These are phyloP conservation scores for Excoecaria cochinchinensis DNA, from an alignment of 345 rosid species.

Conservation along the genomic window DNA sequence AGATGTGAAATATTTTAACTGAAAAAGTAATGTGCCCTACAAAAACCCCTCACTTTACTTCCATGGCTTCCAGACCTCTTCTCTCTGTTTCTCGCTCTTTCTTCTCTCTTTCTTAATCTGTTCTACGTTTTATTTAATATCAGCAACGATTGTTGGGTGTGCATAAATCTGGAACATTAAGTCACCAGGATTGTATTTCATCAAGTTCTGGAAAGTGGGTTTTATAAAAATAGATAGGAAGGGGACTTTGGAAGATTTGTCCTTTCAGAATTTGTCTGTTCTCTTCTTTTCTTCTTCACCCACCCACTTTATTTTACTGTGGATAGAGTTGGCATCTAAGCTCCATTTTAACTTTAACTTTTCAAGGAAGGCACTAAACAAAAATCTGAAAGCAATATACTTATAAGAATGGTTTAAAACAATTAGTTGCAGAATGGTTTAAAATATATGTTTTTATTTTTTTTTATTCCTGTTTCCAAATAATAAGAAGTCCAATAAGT, in stretches of 20 bases:
- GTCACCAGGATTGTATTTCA: background rate
- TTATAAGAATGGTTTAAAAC: background rate
- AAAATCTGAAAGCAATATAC: background rate
- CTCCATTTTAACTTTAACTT: background rate
- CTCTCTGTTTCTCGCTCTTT: background rate
- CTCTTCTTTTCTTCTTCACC: background rate
- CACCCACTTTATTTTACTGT: background rate
- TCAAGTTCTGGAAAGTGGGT: background rate
- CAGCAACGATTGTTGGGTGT: background rate
- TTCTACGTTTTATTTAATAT: background rate
- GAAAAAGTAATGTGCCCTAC: no score
- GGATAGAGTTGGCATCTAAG: background rate
- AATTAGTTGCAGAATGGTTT: background rate
- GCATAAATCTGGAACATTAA: background rate
- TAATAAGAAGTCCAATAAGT: background rate
- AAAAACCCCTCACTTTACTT: no score
- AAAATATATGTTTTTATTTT: background rate
- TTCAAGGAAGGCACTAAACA: background rate
- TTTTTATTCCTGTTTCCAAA: background rate
- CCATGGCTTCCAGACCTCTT: no score
- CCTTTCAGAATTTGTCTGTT: background rate
- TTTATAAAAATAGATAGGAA: background rate
- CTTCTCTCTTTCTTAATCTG: no score
- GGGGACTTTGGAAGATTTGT: background rate
- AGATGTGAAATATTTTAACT: no score